Percentiles rank a stretch among this genome's conserved stretches.
These are phyloP conservation scores for Amphibolis antarctica DNA, from an alignment of 106 monocot species.

Conservation along the genomic window DNA sequence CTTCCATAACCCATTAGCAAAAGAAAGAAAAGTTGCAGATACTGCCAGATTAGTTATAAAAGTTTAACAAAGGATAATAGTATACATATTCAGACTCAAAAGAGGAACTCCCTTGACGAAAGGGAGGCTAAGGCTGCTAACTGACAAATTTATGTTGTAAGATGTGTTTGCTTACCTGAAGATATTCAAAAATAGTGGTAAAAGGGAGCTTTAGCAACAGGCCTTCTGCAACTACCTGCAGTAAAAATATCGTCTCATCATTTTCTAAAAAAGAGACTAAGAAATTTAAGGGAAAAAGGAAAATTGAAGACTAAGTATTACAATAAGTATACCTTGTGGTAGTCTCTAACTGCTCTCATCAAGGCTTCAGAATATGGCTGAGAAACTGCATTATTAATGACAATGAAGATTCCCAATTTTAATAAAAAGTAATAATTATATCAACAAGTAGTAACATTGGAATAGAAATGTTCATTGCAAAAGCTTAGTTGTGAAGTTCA, in stretches of 20 bases:
- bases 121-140: too few relatives aligned
- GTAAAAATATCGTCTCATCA: background rate
- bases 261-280: background rate
- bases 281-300: background rate
- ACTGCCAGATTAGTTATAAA: too few relatives aligned
- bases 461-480: too few relatives aligned
- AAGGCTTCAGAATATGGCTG: slow-evolving; percentile 43
- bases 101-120: too few relatives aligned
- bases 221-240: slow-evolving; percentile 67
- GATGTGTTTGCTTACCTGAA: slow-evolving; percentile 44
- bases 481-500: too few relatives aligned
- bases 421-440: background rate
- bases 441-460: too few relatives aligned
- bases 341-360: slow-evolving; percentile 62
- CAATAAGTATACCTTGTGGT: slow-evolving; percentile 36
- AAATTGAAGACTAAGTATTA: background rate
- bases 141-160: too few relatives aligned
- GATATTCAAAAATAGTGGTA: slow-evolving; percentile 97
- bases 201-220: slow-evolving; percentile 72
- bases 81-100: too few relatives aligned
- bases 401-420: background rate
- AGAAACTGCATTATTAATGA: slow-evolving; percentile 30
- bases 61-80: too few relatives aligned
- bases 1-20: too few relatives aligned
- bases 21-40: too few relatives aligned